Conservation (phyloP, 257 asterid species). For the Solanum sitiens region DNA sequence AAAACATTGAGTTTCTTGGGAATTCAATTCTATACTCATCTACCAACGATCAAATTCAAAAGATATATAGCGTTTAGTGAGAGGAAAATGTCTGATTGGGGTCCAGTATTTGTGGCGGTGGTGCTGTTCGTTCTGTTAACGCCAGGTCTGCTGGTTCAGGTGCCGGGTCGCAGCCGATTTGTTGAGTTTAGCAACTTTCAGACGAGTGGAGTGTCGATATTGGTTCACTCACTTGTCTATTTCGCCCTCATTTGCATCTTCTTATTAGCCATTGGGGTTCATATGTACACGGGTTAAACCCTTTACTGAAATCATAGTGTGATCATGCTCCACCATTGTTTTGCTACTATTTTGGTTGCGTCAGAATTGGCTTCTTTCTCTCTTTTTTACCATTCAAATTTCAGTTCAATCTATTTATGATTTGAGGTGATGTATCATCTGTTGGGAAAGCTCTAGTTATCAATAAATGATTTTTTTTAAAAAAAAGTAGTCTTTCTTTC, state of each 20-base stretch:
- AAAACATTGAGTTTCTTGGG: neutral
- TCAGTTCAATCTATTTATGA: neutral
- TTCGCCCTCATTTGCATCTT: slow-evolving; percentile 74
- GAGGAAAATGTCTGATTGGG: slow-evolving; percentile 78
- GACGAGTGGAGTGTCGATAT: slow-evolving; percentile 70
- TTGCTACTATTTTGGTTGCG: neutral
- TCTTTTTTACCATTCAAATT: neutral
- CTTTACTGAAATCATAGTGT: too few relatives aligned
- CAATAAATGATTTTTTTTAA: neutral
- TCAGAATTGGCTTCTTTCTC: neutral
- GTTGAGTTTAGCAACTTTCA: slow-evolving; percentile 77
- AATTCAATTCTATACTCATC: neutral
- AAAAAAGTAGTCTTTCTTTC: neutral
- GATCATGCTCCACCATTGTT: neutral
- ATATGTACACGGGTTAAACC: slow-evolving; percentile 53
- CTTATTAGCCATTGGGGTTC: slow-evolving; percentile 69
- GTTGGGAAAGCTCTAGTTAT: neutral
- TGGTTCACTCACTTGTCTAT: slow-evolving; percentile 65
- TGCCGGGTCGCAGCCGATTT: slow-evolving; percentile 59
- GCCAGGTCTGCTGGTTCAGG: slow-evolving; percentile 81
- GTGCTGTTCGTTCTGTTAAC: slow-evolving; percentile 73
- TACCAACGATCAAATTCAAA: neutral
- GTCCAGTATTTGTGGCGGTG: slow-evolving; percentile 78
- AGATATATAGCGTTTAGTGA: neutral
- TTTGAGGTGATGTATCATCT: neutral